Evolutionary conservation across 208 protist genomes (phyloP).

Genomic region (Wallacemonas rigidus): DNA sequence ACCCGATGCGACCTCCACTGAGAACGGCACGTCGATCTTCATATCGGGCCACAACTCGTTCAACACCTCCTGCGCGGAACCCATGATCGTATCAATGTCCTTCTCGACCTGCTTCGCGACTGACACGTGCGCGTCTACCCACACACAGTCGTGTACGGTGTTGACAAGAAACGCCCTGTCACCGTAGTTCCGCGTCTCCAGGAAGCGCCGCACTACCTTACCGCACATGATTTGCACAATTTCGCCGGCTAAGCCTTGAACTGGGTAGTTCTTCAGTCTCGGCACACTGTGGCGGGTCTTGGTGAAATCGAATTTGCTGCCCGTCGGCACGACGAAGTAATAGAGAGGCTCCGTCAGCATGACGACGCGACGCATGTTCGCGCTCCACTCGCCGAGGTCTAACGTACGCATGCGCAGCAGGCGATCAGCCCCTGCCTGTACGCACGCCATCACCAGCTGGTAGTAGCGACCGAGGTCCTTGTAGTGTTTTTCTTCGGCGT

Average conservation of each 20-base stretch:
- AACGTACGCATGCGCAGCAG: constrained; percentile 78
- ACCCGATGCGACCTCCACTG: constrained; percentile 76
- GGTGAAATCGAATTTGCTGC: constrained; percentile 88
- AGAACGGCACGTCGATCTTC: constrained; percentile 87
- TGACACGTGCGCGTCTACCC: constrained; percentile 84
- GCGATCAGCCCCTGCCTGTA: constrained; percentile 72
- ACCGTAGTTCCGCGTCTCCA: constrained; percentile 70
- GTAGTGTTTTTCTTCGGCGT: constrained; percentile 89
- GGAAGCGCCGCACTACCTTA: constrained; percentile 82
- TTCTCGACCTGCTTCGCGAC: constrained; percentile 77
- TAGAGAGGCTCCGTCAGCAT: constrained; percentile 80
- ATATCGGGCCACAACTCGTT: constrained; percentile 82
- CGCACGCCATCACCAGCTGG: constrained; percentile 76
- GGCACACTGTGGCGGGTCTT: constrained; percentile 83
- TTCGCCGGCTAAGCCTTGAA: constrained; percentile 88
- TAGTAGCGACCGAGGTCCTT: constrained; percentile 80
- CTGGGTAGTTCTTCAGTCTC: constrained; percentile 91
- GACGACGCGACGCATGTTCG: constrained; percentile 67
- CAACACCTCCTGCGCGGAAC: constrained; percentile 73
- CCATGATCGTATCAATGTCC: constrained; percentile 73
- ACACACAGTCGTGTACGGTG: constrained; percentile 92
- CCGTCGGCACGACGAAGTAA: constrained; percentile 88
- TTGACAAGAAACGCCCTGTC: constrained; percentile 89
- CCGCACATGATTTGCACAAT: constrained; percentile 93
- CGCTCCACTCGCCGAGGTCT: constrained; percentile 57